These are phyloP conservation scores for Suillus paluster DNA, from an alignment of 768 basidiomycete genomes.

Conservation along the genomic window DNA sequence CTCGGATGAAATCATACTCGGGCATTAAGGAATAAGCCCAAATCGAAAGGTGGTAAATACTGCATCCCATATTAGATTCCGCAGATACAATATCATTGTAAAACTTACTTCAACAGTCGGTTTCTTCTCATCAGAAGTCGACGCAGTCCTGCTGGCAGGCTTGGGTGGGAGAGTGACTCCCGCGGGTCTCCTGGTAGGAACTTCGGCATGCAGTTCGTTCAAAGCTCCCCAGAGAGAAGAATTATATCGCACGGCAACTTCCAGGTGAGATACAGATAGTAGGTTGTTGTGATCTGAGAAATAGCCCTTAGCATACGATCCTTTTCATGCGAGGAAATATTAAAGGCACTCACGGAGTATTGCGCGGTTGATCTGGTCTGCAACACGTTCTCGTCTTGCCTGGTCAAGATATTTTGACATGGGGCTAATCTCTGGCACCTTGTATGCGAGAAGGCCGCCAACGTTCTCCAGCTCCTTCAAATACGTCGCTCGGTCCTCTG, in stretches of 20 bases:
- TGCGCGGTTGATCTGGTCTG: conserved; percentile 87
- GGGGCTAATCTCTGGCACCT: conserved; percentile 75
- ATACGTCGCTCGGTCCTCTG: conserved; percentile 64
- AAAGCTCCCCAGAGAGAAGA: conserved; percentile 62
- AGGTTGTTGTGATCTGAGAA: conserved; percentile 52
- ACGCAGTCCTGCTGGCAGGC: conserved; percentile 22
- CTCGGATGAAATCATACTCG: conserved; percentile 42
- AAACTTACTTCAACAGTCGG: conserved; percentile 40
- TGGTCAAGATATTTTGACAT: conserved; percentile 77
- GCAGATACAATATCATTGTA: not conserved
- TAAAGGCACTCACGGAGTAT: conserved; percentile 67
- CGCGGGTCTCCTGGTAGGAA: conserved; percentile 45
- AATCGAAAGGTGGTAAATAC: conserved; percentile 57
- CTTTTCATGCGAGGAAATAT: not conserved
- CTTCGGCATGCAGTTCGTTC: conserved; percentile 51
- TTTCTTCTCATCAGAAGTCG: conserved; percentile 38
- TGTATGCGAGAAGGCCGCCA: conserved; percentile 81
- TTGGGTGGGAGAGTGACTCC: conserved; percentile 52
- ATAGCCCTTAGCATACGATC: not conserved
- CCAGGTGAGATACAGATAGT: conserved; percentile 62
- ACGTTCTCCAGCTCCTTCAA: conserved; percentile 75
- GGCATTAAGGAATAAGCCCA: conserved; percentile 54
- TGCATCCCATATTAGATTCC: conserved; percentile 19
- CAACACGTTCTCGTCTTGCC: conserved; percentile 78
- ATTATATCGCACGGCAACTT: conserved; percentile 69